A percentile compares a stretch with the other conserved stretches of the same genome.
These are phyloP conservation scores for Phalaenopsis equestris DNA, from an alignment of 106 monocot genomes.

Conservation along the genomic window DNA sequence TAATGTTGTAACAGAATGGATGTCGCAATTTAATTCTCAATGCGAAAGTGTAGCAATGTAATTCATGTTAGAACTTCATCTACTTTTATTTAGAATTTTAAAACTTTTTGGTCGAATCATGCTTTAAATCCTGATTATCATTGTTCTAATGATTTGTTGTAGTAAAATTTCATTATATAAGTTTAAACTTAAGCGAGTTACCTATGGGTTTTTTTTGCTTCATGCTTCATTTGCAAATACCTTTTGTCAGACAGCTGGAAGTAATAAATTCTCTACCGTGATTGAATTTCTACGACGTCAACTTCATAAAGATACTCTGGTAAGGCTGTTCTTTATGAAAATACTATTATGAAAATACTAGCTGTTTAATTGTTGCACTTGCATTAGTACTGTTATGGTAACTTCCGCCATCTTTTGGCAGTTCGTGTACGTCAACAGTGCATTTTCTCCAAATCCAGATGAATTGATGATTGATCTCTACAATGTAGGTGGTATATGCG, in stretches of 20 bases:
- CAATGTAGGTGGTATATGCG: conserved; percentile 50
- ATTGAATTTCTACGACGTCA: conserved; percentile 87
- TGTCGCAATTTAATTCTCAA: too few species aligned
- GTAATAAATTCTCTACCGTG: conserved; percentile 70
- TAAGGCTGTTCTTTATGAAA: conserved; percentile 15
- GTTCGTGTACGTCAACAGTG: conserved; percentile 97
- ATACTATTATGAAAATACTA: conserved; percentile 1
- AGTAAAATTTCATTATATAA: not conserved
- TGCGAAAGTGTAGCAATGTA: too few species aligned
- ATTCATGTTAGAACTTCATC: too few species aligned
- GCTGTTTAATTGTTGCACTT: not conserved
- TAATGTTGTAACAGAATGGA: too few species aligned
- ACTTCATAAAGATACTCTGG: conserved; percentile 89
- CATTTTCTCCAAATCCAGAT: conserved; percentile 97
- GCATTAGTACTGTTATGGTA: not conserved
- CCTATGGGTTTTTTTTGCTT: not conserved
- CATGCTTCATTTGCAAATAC: conserved; percentile 7
- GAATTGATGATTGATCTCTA: conserved; percentile 84
- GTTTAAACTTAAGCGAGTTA: not conserved
- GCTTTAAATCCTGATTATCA: not conserved
- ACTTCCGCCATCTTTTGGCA: conserved; percentile 15
- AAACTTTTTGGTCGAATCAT: not conserved
- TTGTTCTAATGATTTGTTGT: not conserved
- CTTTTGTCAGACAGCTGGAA: conserved; percentile 56
- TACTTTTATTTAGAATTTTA: not conserved